Percentiles rank a stretch among this genome's conserved stretches.
Conservation (phyloP, 2,329 filamentous ascomycete species). For the Fusarium domesticum region DNA sequence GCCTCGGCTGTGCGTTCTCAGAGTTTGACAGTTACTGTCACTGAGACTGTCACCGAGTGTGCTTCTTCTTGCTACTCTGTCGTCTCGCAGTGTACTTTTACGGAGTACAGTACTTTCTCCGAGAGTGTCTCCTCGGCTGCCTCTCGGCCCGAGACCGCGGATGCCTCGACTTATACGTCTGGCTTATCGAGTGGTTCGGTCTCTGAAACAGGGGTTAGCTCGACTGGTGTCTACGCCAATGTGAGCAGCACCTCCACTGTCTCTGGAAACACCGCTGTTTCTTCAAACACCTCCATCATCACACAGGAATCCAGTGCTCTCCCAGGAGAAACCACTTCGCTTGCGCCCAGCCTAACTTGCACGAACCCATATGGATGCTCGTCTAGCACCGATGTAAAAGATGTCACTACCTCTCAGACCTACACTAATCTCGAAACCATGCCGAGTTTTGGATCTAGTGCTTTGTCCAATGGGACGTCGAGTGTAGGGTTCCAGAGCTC, state of each 20-base stretch:
- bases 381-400: conserved; percentile 2
- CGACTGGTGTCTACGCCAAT: conserved; percentile 8
- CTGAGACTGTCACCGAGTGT: conserved; percentile 32
- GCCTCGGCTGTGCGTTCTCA: conserved; percentile 24
- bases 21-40: conserved; percentile 32
- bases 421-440: conserved; percentile 22
- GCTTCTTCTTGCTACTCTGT: conserved; percentile 26
- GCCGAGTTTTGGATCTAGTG: conserved; percentile 18
- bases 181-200: background rate
- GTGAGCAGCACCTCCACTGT: conserved; percentile 6
- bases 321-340: conserved; percentile 9
- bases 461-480: conserved; percentile 11
- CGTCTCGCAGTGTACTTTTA: conserved; percentile 21
- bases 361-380: conserved; percentile 16
- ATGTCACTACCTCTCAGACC: conserved; percentile 1
- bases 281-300: conserved; percentile 1
- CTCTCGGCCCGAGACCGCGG: background rate
- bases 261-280: background rate
- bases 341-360: conserved; percentile 3
- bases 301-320: conserved; percentile 11
- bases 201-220: conserved; percentile 2
- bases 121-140: background rate
- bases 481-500: conserved; percentile 1
- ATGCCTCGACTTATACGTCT: background rate
- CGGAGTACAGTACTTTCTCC: conserved; percentile 8